A percentile compares a stretch with the other conserved stretches of the same genome.
These are phyloP conservation scores for Teratosphaeria destructans DNA, from an alignment of 2,329 filamentous ascomycete genomes.

Conservation along the genomic window DNA sequence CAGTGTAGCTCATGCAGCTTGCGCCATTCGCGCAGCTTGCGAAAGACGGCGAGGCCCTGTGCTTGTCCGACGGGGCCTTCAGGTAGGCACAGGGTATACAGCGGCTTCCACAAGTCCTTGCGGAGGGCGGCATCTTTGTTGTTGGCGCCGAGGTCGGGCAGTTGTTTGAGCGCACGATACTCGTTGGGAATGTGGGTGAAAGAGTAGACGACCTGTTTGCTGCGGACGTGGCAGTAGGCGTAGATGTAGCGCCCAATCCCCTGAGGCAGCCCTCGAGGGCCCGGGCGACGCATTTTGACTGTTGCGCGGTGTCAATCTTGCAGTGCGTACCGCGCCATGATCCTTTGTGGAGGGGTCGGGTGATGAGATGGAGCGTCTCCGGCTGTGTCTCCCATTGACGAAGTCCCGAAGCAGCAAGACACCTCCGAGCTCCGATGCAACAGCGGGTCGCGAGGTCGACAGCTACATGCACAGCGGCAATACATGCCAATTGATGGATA, in stretches of 20 bases:
- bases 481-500: neutral
- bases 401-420: neutral
- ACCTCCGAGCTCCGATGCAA: neutral
- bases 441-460: neutral
- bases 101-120: conserved; percentile 53
- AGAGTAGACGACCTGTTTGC: conserved; percentile 56
- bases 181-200: conserved; percentile 41
- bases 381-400: neutral
- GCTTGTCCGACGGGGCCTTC: conserved; percentile 20
- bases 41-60: conserved; percentile 45
- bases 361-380: neutral
- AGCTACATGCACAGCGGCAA: neutral
- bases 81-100: conserved; percentile 49
- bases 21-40: conserved; percentile 50
- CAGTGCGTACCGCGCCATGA: neutral
- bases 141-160: conserved; percentile 55
- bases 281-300: neutral
- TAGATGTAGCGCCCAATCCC: conserved; percentile 47
- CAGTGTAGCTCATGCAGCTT: conserved; percentile 47
- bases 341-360: neutral
- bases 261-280: neutral
- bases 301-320: neutral
- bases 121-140: conserved; percentile 47
- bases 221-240: conserved; percentile 50
- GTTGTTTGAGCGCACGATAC: conserved; percentile 44